Percentiles rank a stretch among this genome's conserved stretches.
These are phyloP conservation scores for Amylostereum areolatum DNA, from an alignment of 1,284 basidiomycete genomes.

Conservation along the genomic window DNA sequence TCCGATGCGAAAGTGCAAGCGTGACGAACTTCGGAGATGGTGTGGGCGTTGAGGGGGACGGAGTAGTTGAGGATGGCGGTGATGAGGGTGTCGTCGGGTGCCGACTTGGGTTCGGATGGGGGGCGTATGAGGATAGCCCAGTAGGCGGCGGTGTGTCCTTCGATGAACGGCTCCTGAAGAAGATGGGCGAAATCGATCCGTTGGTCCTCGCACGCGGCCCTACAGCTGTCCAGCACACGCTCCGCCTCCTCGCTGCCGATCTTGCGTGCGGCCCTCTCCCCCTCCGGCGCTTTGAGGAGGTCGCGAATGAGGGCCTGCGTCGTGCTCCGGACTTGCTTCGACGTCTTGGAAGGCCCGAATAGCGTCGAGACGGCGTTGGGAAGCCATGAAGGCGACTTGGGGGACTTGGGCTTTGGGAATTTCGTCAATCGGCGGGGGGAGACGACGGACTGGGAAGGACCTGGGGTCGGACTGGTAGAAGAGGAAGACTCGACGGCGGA, in stretches of 20 bases:
- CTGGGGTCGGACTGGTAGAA: background rate
- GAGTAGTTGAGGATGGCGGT: too few relatives aligned
- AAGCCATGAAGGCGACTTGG: background rate
- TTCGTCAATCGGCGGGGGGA: background rate
- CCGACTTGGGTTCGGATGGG: too few relatives aligned
- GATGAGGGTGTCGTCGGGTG: too few relatives aligned
- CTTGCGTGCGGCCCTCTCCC: too few relatives aligned
- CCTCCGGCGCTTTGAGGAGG: background rate
- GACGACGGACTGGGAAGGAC: background rate
- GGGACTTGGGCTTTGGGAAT: background rate
- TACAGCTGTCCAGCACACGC: background rate
- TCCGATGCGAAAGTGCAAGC: background rate
- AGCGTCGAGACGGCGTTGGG: background rate
- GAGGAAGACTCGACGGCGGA: background rate
- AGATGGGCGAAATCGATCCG: background rate
- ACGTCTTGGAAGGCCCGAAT: background rate
- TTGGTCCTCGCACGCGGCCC: background rate
- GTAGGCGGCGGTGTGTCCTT: background rate
- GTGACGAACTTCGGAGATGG: background rate
- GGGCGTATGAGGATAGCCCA: background rate
- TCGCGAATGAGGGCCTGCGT: background rate
- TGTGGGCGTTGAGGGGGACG: too few relatives aligned
- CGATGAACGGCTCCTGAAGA: conserved; percentile 1
- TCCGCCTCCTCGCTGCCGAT: background rate
- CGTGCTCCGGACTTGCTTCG: background rate